Evolutionary conservation across 768 basidiomycete species (phyloP).

Genomic region (Tricholoma furcatifolium): DNA sequence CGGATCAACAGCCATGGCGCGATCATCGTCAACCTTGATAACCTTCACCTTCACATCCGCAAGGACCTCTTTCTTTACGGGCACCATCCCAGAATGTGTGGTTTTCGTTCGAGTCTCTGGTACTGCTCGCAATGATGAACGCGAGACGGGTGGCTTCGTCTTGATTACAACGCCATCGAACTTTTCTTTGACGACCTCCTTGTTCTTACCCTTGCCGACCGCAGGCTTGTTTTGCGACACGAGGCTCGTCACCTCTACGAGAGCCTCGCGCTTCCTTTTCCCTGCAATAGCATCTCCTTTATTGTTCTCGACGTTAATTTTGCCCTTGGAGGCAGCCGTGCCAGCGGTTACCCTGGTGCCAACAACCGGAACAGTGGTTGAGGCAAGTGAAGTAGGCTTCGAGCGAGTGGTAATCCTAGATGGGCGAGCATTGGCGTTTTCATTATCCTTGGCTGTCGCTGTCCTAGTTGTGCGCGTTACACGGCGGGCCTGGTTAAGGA

Average conservation of each 20-base stretch:
- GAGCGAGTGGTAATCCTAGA: constrained; percentile 60
- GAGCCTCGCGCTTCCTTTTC: constrained; percentile 79
- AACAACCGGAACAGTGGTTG: constrained; percentile 36
- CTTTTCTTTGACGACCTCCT: constrained; percentile 50
- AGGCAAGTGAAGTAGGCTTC: constrained; percentile 49
- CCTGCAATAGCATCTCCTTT: constrained; percentile 51
- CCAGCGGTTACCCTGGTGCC: constrained; percentile 44
- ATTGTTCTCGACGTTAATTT: constrained; percentile 36
- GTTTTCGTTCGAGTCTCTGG: constrained; percentile 39
- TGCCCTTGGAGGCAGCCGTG: constrained; percentile 54
- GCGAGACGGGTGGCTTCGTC: constrained; percentile 40
- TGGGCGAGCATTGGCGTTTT: constrained; percentile 72
- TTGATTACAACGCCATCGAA: constrained; percentile 68
- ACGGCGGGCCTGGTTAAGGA: constrained; percentile 60
- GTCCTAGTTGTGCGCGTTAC: constrained; percentile 51
- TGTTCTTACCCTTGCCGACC: constrained; percentile 54
- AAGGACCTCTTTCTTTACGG: constrained; percentile 14
- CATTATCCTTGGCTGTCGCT: constrained; percentile 61
- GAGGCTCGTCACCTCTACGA: constrained; percentile 66
- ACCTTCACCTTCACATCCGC: constrained; percentile 29
- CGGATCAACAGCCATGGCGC: constrained; percentile 55
- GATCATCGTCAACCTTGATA: constrained; percentile 37
- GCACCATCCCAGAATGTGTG: constrained; percentile 24
- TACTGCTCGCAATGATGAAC: constrained; percentile 58
- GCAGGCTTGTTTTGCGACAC: constrained; percentile 45